Base-by-base conservation (phyloP, 176 grass and related monocot genomes). In the Oryza australiensis region DNA sequence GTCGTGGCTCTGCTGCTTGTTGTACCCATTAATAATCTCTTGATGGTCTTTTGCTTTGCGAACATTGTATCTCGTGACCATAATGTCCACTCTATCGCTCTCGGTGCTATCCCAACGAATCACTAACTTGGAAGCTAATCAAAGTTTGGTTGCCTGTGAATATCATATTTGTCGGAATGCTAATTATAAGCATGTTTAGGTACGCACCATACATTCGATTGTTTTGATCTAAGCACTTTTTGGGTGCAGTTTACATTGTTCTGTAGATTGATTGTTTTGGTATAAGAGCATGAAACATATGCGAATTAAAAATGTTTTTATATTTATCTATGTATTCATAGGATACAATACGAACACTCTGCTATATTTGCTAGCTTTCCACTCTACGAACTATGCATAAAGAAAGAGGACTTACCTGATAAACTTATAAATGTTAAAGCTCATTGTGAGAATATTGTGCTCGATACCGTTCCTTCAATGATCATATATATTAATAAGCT, bases 141-240 rank as follows among this genome's bases (percentile, higher is more conserved):
- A 94, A 89, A 78, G 87, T 98, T 64, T 98, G 95, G 95, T 83
- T 94, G 37, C 95, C 95, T 11, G 95, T 95, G 70, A 98, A 98
- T 82, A 67, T 94, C 80, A 88, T 98, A 71, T 94, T 98, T 90
- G 95, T 98, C 65, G 95, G 88, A 70, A 98, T 98, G 92, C 90
- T 98, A 48, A 86, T 91, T 80, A 98, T 90, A 78, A 98, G 92
- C 88, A 98, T 98, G 92, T 94, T 98, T 72, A 98, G 95, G 95
- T 93, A 93, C 82, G 75, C 32, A 74, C 76, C 48, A 65, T 11
- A 14, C 43, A 46, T 46, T 70, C 48, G 13, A 27, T 51, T 60
- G 66, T 34, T 76, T 85, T 76, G 9, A 40, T 63, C 32, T 2
- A 43, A 43, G 53, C 69, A 71, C 18, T 41, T 57, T 65, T 89